These are phyloP conservation scores for Bipolaris bicolor DNA, from an alignment of 2,329 filamentous ascomycete species.

Conservation along the genomic window DNA sequence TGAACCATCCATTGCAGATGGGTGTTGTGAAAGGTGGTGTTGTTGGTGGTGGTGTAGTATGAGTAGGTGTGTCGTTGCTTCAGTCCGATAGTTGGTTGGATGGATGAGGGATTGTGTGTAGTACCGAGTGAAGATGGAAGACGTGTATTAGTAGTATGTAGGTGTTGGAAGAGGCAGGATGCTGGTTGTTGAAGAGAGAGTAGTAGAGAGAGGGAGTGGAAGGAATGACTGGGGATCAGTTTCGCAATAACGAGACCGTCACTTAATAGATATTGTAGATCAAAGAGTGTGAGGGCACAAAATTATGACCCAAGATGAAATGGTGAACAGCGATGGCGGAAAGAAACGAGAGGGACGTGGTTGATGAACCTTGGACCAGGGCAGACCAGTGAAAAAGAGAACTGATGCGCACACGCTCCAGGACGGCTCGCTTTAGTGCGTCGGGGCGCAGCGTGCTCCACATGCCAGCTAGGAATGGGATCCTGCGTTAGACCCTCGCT, in stretches of 20 bases:
- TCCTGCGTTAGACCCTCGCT: constrained; percentile 17
- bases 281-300: constrained; percentile 23
- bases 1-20: constrained; percentile 68
- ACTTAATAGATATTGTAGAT: constrained; percentile 38
- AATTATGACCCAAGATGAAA: constrained; percentile 46
- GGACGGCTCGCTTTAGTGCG: constrained; percentile 48
- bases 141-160: constrained; percentile 34
- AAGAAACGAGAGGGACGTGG: constrained; percentile 49
- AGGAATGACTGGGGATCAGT: constrained; percentile 51
- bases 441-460: constrained; percentile 48
- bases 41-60: no score
- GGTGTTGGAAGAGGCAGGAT: constrained; percentile 30
- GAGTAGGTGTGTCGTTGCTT: not conserved
- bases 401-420: constrained; percentile 51
- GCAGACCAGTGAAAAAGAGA: constrained; percentile 49
- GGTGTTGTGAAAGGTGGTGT: constrained; percentile 7
- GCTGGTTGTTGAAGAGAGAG: constrained; percentile 29
- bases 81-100: constrained; percentile 18
- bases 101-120: constrained; percentile 21
- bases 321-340: constrained; percentile 42
- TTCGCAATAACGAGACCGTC: constrained; percentile 49
- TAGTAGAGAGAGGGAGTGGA: constrained; percentile 23
- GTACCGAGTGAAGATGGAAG: constrained; percentile 21
- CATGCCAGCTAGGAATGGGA: constrained; percentile 41
- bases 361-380: constrained; percentile 52